phyloP scores from a whole-genome alignment of 805 yeast species.

The Metschnikowia sp. region DNA sequence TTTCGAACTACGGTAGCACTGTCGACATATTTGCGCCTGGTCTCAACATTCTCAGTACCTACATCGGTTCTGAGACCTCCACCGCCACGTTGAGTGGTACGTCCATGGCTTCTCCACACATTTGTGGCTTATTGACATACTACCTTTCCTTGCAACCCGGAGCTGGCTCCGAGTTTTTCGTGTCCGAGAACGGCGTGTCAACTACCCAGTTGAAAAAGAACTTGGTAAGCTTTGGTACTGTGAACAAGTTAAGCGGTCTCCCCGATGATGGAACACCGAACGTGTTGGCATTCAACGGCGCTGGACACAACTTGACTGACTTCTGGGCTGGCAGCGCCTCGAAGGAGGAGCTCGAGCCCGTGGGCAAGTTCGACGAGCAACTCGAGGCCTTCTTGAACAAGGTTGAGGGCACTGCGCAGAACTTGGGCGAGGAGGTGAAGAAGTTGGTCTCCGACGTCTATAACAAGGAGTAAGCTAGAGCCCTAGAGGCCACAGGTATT shows the following conservation, averaged over 20 bases:
- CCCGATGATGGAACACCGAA: slow-evolving; percentile 73
- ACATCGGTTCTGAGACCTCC: slow-evolving; percentile 71
- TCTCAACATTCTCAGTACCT: slow-evolving; percentile 54
- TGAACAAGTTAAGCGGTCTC: slow-evolving; percentile 54
- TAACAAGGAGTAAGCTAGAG: slow-evolving; percentile 13
- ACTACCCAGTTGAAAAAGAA: slow-evolving; percentile 77
- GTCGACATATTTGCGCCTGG: slow-evolving; percentile 57
- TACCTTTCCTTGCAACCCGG: slow-evolving; percentile 84
- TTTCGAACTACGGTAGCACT: slow-evolving; percentile 53
- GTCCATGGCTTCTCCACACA: slow-evolving; percentile 98
- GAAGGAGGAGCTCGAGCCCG: slow-evolving; percentile 15
- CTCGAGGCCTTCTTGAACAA: slow-evolving; percentile 22
- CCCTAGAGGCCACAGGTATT: too few relatives aligned
- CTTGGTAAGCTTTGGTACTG: slow-evolving; percentile 65
- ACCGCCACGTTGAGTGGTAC: slow-evolving; percentile 90
- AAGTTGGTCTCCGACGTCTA: slow-evolving; percentile 27
- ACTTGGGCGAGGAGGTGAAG: slow-evolving; percentile 24
- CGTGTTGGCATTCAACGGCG: slow-evolving; percentile 76
- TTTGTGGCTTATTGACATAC: slow-evolving; percentile 87
- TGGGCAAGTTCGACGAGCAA: slow-evolving; percentile 14
- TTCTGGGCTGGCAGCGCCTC: slow-evolving; percentile 49
- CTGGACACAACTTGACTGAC: slow-evolving; percentile 63
- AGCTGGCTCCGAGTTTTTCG: slow-evolving; percentile 58
- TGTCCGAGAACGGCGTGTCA: slow-evolving; percentile 51
- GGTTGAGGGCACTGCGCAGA: slow-evolving; percentile 18